These are phyloP conservation scores for Ceratocystis harringtonii DNA, from an alignment of 2,329 filamentous ascomycete species.

Conservation along the genomic window DNA sequence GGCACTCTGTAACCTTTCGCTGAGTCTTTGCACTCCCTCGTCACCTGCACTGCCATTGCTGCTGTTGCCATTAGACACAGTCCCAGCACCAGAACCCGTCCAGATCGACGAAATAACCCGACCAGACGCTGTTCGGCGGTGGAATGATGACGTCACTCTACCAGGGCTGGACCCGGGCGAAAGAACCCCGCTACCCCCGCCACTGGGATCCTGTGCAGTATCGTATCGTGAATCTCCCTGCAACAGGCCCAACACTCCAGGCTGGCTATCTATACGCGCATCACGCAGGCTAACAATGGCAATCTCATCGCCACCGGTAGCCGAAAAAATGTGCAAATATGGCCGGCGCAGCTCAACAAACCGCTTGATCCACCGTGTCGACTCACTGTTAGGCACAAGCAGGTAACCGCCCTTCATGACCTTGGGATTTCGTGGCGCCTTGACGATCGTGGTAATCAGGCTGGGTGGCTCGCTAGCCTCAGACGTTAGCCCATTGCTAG, in stretches of 20 bases:
- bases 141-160: constrained; percentile 24
- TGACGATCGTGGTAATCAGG: constrained; percentile 61
- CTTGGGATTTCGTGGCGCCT: constrained; percentile 64
- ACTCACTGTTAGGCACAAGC: constrained; percentile 67
- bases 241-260: constrained; percentile 68
- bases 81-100: constrained; percentile 33
- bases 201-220: constrained; percentile 20
- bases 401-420: constrained; percentile 80
- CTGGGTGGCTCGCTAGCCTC: constrained; percentile 40
- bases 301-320: constrained; percentile 76
- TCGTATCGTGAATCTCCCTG: constrained; percentile 33
- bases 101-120: constrained; percentile 41
- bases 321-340: constrained; percentile 80
- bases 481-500: constrained; percentile 42
- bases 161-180: background rate
- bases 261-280: constrained; percentile 80
- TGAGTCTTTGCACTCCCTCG: constrained; percentile 37
- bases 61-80: constrained; percentile 1
- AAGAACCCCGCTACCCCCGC: background rate
- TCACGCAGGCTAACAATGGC: constrained; percentile 79
- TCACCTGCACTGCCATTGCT: constrained; percentile 19
- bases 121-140: constrained; percentile 36
- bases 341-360: constrained; percentile 86
- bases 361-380: constrained; percentile 73
- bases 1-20: constrained; percentile 47